These are phyloP conservation scores for Canavalia gladiata DNA, from an alignment of 306 rosid genomes.

Conservation along the genomic window DNA sequence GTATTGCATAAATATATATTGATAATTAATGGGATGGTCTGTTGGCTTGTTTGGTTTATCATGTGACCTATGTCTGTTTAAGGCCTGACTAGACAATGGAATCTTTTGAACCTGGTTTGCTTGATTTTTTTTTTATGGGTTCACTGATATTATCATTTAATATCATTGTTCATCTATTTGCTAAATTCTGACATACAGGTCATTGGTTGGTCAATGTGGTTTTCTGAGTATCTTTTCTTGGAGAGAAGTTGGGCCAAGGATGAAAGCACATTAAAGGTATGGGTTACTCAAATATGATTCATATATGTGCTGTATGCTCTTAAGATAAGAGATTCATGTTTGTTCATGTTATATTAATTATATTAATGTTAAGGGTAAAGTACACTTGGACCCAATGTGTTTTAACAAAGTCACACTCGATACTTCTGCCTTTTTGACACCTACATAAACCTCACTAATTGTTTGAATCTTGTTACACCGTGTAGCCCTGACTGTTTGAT, in stretches of 20 bases:
- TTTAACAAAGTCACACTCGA: too few species aligned
- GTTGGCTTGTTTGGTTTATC: slow-evolving; percentile 33
- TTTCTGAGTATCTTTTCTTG: slow-evolving; percentile 90
- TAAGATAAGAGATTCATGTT: slow-evolving; percentile 33
- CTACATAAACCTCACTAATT: too few species aligned
- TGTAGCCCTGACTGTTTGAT: too few species aligned
- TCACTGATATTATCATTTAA: slow-evolving; percentile 5
- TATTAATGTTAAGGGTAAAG: too few species aligned
- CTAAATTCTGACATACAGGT: slow-evolving; percentile 62
- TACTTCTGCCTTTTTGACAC: too few species aligned
- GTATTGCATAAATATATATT: background rate
- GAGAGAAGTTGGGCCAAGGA: slow-evolving; percentile 99
- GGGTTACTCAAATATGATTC: slow-evolving; percentile 27
- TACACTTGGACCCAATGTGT: too few species aligned
- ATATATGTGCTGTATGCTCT: slow-evolving; percentile 19
- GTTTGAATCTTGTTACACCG: too few species aligned
- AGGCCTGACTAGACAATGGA: background rate
- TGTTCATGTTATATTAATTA: background rate
- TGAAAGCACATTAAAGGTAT: slow-evolving; percentile 88
- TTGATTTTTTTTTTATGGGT: background rate
- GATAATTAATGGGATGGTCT: slow-evolving; percentile 26
- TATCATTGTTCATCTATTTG: slow-evolving; percentile 34
- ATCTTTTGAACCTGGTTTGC: slow-evolving; percentile 7
- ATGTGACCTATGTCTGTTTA: background rate
- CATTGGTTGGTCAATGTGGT: slow-evolving; percentile 99